A percentile compares a stretch with the other conserved stretches of the same genome.
These are phyloP conservation scores for Drechslera avenae DNA, from an alignment of 2,329 filamentous ascomycete genomes.

Conservation along the genomic window DNA sequence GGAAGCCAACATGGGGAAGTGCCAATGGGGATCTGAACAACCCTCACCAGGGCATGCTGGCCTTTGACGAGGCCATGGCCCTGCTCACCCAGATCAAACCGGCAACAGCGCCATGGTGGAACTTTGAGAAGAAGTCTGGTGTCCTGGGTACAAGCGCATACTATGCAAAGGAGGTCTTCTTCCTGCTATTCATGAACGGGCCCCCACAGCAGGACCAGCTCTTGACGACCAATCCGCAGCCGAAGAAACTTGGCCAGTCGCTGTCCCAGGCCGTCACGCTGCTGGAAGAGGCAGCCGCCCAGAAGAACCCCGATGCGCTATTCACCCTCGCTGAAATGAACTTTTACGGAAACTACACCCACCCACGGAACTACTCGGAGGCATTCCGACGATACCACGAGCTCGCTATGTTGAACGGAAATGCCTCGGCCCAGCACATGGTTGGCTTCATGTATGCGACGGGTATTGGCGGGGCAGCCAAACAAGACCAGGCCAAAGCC, in stretches of 20 bases:
- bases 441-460: conserved; percentile 94
- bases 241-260: conserved; percentile 55
- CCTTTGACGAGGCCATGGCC: conserved; percentile 47
- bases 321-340: conserved; percentile 92
- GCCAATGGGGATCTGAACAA: conserved; percentile 19
- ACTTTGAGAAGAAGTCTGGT: conserved; percentile 59
- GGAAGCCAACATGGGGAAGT: conserved; percentile 31
- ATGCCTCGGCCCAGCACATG: conserved; percentile 95
- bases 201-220: conserved; percentile 57
- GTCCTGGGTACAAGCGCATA: conserved; percentile 62
- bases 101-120: conserved; percentile 48
- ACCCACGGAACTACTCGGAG: conserved; percentile 78
- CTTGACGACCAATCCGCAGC: conserved; percentile 43
- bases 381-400: conserved; percentile 83
- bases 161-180: conserved; percentile 67
- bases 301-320: conserved; percentile 77
- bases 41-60: conserved; percentile 26
- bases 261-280: conserved; percentile 64
- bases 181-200: conserved; percentile 68
- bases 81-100: conserved; percentile 52
- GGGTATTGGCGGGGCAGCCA: conserved; percentile 79
- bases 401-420: conserved; percentile 77
- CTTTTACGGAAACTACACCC: conserved; percentile 92
- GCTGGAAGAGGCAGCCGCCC: conserved; percentile 62
- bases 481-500: conserved; percentile 86